Conservation (phyloP, 345 rosid species). For the Brassica cretica region DNA sequence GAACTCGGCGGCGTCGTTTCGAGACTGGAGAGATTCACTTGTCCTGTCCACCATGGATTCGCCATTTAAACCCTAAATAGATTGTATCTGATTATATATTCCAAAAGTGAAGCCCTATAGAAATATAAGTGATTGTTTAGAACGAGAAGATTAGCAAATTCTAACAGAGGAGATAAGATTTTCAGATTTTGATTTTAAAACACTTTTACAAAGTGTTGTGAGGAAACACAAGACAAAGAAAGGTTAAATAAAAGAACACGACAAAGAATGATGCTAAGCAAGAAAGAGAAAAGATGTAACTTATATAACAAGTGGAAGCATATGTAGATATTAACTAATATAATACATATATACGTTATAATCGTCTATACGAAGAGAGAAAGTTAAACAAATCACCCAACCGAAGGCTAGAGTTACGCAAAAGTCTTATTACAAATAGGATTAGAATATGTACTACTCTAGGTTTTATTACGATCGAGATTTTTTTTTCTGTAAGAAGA, state of each 20-base stretch:
- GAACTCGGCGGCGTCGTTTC: conserved; percentile 58
- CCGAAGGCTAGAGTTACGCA: neutral
- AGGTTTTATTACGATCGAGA: neutral
- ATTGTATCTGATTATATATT: neutral
- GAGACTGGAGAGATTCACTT: conserved; percentile 53
- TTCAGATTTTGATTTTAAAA: conserved; percentile 35
- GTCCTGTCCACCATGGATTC: conserved; percentile 75
- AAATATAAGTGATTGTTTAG: neutral
- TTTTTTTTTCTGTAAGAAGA: neutral
- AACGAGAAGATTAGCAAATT: conserved; percentile 1
- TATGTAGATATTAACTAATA: conserved; percentile 3
- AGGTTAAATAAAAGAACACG: conserved; percentile 41
- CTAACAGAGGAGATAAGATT: conserved; percentile 16
- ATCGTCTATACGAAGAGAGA: neutral
- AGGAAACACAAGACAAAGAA: conserved; percentile 36
- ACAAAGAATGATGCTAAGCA: conserved; percentile 39
- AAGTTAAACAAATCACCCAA: neutral
- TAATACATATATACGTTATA: neutral
- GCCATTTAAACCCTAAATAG: conserved; percentile 50
- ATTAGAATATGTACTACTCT: neutral
- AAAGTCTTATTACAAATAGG: neutral
- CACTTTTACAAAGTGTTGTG: conserved; percentile 33
- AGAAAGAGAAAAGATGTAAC: conserved; percentile 40
- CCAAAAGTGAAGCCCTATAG: conserved; percentile 20
- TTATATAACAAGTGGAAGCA: conserved; percentile 29